Evolutionary conservation across 2,329 filamentous ascomycete genomes (phyloP).

Genomic region (Colletotrichum tropicale): DNA sequence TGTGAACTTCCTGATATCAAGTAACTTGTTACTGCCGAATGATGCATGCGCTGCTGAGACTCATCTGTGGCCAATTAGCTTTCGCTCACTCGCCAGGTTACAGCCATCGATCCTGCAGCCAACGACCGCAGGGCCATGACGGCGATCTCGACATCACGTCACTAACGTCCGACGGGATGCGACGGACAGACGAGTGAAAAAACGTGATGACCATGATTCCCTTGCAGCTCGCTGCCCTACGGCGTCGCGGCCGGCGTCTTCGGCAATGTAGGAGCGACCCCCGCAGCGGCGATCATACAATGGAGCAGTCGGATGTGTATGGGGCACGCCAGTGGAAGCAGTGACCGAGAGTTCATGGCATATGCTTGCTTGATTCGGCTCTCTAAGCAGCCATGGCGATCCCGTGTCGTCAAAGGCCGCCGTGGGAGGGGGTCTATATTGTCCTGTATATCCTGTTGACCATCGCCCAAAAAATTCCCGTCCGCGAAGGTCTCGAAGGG

Average conservation of each 20-base stretch:
- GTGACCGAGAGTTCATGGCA: neutral
- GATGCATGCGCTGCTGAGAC: neutral
- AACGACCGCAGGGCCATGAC: neutral
- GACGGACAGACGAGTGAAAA: neutral
- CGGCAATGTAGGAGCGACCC: neutral
- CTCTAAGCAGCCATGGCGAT: neutral
- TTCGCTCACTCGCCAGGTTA: neutral
- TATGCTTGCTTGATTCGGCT: neutral
- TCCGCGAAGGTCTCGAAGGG: neutral
- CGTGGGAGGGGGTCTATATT: neutral
- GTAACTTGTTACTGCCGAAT: neutral
- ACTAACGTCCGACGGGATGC: neutral
- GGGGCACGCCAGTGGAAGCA: neutral
- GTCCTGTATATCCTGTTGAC: neutral
- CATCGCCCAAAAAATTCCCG: neutral
- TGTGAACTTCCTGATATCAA: fast-evolving
- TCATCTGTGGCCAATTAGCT: neutral
- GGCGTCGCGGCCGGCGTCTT: neutral
- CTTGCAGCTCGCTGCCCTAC: neutral
- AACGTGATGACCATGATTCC: neutral
- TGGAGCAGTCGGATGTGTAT: constrained; percentile 8
- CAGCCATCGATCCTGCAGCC: neutral
- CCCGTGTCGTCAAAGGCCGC: neutral
- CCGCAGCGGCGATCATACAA: constrained; percentile 15
- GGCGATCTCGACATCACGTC: neutral